Evolutionary conservation across 805 yeast genomes (phyloP), one percentile per base, ranked within the genome.

Genomic region (Candida ficus): DNA sequence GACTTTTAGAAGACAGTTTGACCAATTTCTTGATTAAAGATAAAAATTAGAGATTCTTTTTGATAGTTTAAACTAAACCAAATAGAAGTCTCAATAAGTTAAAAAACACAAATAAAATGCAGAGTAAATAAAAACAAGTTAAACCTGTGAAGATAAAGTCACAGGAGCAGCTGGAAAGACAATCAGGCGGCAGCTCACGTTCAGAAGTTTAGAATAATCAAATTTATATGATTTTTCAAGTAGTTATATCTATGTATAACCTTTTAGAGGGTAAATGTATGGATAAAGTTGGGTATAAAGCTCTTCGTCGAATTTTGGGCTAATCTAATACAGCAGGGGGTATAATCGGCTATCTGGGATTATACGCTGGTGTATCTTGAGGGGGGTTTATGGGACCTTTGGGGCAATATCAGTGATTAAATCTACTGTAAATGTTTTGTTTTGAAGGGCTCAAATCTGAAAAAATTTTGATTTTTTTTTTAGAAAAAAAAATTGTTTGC

Each of bases 101-200:
- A n/a, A n/a, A n/a, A n/a, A n/a, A n/a, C n/a, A n/a, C n/a, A n/a
- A n/a, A n/a, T n/a, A n/a, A n/a, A n/a, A n/a, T n/a, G n/a, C n/a
- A n/a, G n/a, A 7, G n/a, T 20, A n/a, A 14, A 28, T 9, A 4
- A 29, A 29, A 10, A 10, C 16, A 9, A 7, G n/a, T 3, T n/a
- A 18, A 33, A 21, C 43, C 48, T 44, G 48, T 42, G 48, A 25
- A 18, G 11, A 17, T 8, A 11, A 11, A n/a, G 20, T 25, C 48
- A 45, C 48, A 45, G 48, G 34, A 29, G 12, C 38, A 20, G 37
- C 20, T 16, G 25, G 26, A 22, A 18, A 43, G 45, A 46, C 56
- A 38, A 28, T 54, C 72, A 69, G 60, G 71, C 75, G 75, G 75
- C 75, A 69, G 75, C 75, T 69, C 75, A 64, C 75, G 75, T 69